These are phyloP conservation scores for Flaveria robusta DNA, from an alignment of 129 eudicot genomes.

Conservation along the genomic window DNA sequence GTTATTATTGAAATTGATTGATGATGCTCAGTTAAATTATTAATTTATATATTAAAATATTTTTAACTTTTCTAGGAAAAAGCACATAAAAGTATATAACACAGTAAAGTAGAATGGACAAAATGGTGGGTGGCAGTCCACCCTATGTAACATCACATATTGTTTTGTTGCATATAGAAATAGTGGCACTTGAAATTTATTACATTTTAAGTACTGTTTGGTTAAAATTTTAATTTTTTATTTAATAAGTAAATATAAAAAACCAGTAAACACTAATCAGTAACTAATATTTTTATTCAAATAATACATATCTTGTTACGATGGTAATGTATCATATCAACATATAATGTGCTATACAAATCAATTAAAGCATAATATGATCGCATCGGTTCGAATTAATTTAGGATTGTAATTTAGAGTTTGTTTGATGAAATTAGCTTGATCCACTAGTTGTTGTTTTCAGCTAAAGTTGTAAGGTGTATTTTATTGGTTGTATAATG, in stretches of 20 bases:
- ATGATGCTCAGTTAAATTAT: not conserved
- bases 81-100: not conserved
- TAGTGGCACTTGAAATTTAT: not conserved
- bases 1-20: not conserved
- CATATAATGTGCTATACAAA: not conserved
- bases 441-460: too few species aligned
- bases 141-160: slow-evolving; percentile 31
- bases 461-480: too few species aligned
- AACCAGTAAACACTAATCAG: not conserved
- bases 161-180: slow-evolving; percentile 31
- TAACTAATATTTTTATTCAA: not conserved
- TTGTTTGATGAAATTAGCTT: too few species aligned
- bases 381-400: too few species aligned
- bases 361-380: not conserved
- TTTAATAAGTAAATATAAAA: not conserved
- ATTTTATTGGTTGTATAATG: too few species aligned
- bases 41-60: not conserved
- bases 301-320: not conserved
- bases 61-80: not conserved
- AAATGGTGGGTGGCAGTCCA: slow-evolving; percentile 30
- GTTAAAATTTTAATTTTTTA: not conserved
- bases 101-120: slow-evolving; percentile 33
- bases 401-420: too few species aligned
- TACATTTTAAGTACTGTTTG: not conserved
- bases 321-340: not conserved